Conservation (phyloP, 768 basidiomycete genomes). For the Sporobolomyces pararoseus region DNA sequence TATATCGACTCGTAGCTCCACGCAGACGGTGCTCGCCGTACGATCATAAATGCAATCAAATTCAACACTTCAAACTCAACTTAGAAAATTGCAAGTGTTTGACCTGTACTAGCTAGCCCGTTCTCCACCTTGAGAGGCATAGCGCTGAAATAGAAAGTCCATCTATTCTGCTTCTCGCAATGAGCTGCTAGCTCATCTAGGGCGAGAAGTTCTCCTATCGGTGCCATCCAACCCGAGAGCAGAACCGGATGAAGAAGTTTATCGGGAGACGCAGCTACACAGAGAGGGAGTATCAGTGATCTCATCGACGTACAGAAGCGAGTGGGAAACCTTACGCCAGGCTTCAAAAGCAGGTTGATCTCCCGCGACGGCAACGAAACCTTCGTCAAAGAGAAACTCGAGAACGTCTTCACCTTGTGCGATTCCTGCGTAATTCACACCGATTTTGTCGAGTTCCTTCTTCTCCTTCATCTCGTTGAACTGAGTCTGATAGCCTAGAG, state of each 20-base stretch:
- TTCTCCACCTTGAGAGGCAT: conserved; percentile 37
- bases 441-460: neutral
- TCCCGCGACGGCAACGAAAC: conserved; percentile 36
- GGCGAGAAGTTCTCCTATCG: conserved; percentile 39
- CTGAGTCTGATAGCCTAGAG: neutral
- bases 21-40: no score
- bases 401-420: neutral
- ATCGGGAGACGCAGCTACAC: neutral
- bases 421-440: neutral
- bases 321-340: conserved; percentile 24
- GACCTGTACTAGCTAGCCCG: conserved; percentile 35
- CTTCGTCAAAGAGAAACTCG: conserved; percentile 26
- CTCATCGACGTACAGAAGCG: no score
- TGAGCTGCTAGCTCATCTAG: conserved; percentile 35
- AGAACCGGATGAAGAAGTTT: conserved; percentile 14
- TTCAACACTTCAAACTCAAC: no score
- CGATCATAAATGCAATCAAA: no score
- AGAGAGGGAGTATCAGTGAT: neutral
- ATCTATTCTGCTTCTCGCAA: conserved; percentile 23
- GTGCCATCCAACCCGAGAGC: conserved; percentile 15
- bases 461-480: conserved; percentile 2
- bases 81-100: conserved; percentile 14
- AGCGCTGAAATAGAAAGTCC: conserved; percentile 35
- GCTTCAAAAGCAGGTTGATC: conserved; percentile 40
- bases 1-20: no score